These are phyloP conservation scores for Adansonia gregorii DNA, from an alignment of 441 rosid species.

Conservation along the genomic window DNA sequence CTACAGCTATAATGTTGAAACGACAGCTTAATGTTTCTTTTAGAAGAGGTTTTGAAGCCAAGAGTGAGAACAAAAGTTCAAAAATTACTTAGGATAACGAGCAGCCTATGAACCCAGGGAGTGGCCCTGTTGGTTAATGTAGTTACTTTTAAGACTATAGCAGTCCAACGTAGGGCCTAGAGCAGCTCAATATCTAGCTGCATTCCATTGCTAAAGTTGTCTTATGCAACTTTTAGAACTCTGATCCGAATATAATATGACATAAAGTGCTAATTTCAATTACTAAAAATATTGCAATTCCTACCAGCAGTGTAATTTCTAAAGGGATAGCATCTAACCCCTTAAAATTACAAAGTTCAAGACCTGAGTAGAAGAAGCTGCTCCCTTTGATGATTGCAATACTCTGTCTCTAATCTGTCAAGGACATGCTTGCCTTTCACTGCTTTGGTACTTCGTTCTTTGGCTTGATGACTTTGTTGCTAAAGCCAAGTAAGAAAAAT, in stretches of 20 bases:
- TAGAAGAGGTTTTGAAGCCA: not conserved
- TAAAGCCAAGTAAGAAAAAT: conserved; percentile 52
- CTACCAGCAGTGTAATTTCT: not conserved
- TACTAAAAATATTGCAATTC: not conserved
- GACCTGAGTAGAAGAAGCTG: conserved; percentile 18
- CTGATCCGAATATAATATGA: not conserved
- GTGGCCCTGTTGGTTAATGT: too few relatives aligned
- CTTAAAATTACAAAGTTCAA: not conserved
- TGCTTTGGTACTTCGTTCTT: conserved; percentile 6
- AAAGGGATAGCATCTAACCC: conserved; percentile 10
- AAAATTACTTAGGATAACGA: not conserved
- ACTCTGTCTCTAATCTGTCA: not conserved
- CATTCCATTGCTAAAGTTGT: conserved; percentile 1
- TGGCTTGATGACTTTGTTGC: conserved; percentile 30
- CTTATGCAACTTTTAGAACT: not conserved
- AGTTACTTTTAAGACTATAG: too few relatives aligned
- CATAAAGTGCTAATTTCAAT: conserved; percentile 2
- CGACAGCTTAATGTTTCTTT: not conserved
- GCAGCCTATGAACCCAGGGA: not conserved
- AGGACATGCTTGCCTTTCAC: not conserved
- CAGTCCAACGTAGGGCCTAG: not conserved
- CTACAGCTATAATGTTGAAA: not conserved
- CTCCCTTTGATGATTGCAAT: conserved; percentile 1
- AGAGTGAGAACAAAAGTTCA: not conserved
- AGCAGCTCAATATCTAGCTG: not conserved